Percentiles rank a stretch among this genome's conserved stretches.
Conservation (phyloP, 2,329 filamentous ascomycete genomes). For the Sporothrix euskadiensis region DNA sequence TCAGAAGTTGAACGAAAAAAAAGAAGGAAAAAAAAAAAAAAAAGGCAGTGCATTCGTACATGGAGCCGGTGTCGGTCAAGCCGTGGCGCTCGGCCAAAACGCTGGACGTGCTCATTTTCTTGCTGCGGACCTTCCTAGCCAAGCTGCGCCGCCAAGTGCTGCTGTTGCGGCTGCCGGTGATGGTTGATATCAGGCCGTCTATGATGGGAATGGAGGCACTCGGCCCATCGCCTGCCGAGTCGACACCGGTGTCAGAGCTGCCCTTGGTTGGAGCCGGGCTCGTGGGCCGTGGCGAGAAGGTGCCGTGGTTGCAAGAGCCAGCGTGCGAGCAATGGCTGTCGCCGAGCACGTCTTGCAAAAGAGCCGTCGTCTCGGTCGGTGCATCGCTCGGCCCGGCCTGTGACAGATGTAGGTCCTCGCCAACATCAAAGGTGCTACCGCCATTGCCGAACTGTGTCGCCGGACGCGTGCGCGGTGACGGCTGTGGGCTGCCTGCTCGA, state of each 20-base stretch:
- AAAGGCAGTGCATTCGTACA: slow-evolving; percentile 54
- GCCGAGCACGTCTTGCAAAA: slow-evolving; percentile 45
- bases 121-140: slow-evolving; percentile 40
- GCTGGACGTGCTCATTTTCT: slow-evolving; percentile 71
- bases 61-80: slow-evolving; percentile 68
- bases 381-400: slow-evolving; percentile 34
- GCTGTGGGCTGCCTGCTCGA: slow-evolving; percentile 25
- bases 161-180: slow-evolving; percentile 43
- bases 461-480: slow-evolving; percentile 29
- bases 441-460: slow-evolving; percentile 28
- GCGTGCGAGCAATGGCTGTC: slow-evolving; percentile 46
- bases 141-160: slow-evolving; percentile 52
- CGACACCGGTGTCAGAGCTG: slow-evolving; percentile 39
- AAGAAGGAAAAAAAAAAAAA: background rate
- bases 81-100: slow-evolving; percentile 72
- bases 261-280: slow-evolving; percentile 47
- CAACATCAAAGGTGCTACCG: slow-evolving; percentile 18
- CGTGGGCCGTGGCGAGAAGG: slow-evolving; percentile 68
- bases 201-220: slow-evolving; percentile 43
- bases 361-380: slow-evolving; percentile 53
- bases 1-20: background rate
- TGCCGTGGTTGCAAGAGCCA: slow-evolving; percentile 68
- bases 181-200: slow-evolving; percentile 44
- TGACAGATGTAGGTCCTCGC: slow-evolving; percentile 28
- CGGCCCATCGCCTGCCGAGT: slow-evolving; percentile 39